Evolutionary conservation across 495 filamentous ascomycete species (phyloP).

Genomic region (Daldinia childiae): DNA sequence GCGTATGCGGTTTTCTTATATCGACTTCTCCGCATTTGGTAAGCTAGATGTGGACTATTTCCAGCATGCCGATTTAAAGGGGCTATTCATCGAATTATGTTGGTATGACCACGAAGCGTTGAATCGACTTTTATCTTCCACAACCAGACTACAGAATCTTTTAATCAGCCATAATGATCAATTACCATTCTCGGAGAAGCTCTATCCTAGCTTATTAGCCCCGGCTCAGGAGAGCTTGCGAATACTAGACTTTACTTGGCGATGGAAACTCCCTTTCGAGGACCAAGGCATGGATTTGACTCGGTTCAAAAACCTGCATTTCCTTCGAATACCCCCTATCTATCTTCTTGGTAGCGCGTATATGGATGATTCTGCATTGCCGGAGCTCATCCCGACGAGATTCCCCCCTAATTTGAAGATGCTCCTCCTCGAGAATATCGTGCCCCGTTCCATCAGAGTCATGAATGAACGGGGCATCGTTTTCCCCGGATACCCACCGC

Average conservation of each 20-base stretch:
- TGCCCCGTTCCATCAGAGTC: slow-evolving; percentile 36
- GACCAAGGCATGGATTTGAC: slow-evolving; percentile 38
- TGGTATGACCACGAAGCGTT: slow-evolving; percentile 29
- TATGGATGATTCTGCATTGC: slow-evolving; percentile 19
- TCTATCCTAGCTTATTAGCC: slow-evolving; percentile 23
- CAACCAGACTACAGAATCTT: slow-evolving; percentile 18
- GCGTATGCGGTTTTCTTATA: slow-evolving; percentile 26
- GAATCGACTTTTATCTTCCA: slow-evolving; percentile 12
- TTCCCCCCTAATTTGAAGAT: slow-evolving; percentile 42
- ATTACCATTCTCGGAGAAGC: slow-evolving; percentile 33
- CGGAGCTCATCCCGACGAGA: slow-evolving; percentile 24
- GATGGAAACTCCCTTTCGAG: slow-evolving; percentile 33
- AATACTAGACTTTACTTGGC: slow-evolving; percentile 36
- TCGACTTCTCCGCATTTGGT: slow-evolving; percentile 33
- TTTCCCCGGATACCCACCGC: slow-evolving; percentile 35
- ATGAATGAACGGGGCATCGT: slow-evolving; percentile 35
- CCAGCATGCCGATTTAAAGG: slow-evolving; percentile 20
- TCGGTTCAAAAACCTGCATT: slow-evolving; percentile 31
- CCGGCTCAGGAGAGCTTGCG: slow-evolving; percentile 29
- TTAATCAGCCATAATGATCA: slow-evolving; percentile 27
- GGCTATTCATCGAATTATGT: slow-evolving; percentile 27
- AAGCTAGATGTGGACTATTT: slow-evolving; percentile 25
- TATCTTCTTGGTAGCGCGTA: slow-evolving; percentile 33
- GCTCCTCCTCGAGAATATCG: slow-evolving; percentile 39
- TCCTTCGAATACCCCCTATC: slow-evolving; percentile 32